Base-by-base conservation (phyloP, 2,329 filamentous ascomycete genomes). In the Teratosphaeria gauchensis region DNA sequence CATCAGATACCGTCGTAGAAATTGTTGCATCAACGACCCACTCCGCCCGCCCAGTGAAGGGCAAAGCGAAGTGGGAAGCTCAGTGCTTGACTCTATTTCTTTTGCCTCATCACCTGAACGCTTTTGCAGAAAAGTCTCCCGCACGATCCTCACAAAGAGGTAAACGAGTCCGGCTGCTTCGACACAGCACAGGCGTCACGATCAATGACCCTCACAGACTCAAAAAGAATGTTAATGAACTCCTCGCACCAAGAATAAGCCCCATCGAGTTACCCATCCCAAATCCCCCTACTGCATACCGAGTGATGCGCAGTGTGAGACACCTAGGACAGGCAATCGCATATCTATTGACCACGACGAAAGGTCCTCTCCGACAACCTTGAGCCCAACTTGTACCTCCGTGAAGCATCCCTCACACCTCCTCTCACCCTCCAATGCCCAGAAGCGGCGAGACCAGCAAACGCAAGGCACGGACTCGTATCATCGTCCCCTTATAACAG, bases 181-280 rank as follows among this genome's bases (percentile, higher is more conserved):
- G 84, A 88, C 80, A 82, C 81, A 83, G 82, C 83, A 79, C 72
- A 70, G 68, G 64, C 28, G 16, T 58, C 64, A 62, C 19, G 54
- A 6, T 16, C 12, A 6, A 38, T 35, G 35, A 54, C 69, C 71
- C 68, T 61, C 75, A 16, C 54, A 74, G 73, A 77, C 76, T 75
- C 75, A 70, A 73, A 74, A 28, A 55, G 19, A 19, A 75, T 74
- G 62, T 70, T 69, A 62, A 59, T 67, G 79, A 79, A 82, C 88
- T 88, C 88, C 90, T 96, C 91, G 92, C 88, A 83, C 91, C 92
- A 88, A 96, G 90, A 96, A 96, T 97, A 91, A 96, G 92, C 92
- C 92, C 92, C 92, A 95, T 97, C 91, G 92, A 96, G 92, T 97
- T 95, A 96, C 89, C 82, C 77, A 74, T 72, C 71, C 65, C 58